Conservation (phyloP, 495 filamentous ascomycete species). For the Aspergillus nidulans region DNA sequence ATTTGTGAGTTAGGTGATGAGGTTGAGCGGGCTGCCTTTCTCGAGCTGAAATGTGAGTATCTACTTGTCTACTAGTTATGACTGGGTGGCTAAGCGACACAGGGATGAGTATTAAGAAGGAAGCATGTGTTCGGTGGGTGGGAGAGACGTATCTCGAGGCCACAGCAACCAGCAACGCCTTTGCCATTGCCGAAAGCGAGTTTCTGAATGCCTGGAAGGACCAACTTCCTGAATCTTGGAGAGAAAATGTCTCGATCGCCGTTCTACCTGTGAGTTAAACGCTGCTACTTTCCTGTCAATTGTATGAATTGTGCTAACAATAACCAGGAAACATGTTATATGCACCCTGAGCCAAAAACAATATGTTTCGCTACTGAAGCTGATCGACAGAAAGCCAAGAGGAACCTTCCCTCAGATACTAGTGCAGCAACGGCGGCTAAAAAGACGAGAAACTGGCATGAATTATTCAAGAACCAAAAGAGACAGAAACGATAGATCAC, state of each 20-base stretch:
- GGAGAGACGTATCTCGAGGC: constrained; percentile 50
- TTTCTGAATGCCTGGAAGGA: constrained; percentile 55
- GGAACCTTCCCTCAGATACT: constrained; percentile 27
- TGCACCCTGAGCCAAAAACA: constrained; percentile 34
- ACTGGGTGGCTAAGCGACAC: constrained; percentile 7
- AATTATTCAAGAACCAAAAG: constrained; percentile 62
- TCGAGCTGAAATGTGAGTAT: constrained; percentile 39
- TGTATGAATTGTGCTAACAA: background rate
- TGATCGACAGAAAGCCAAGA: constrained; percentile 31
- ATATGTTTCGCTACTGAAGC: constrained; percentile 35
- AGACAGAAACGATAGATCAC: constrained; percentile 21
- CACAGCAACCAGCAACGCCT: constrained; percentile 33
- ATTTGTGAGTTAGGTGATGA: constrained; percentile 27
- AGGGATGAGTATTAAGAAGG: constrained; percentile 48
- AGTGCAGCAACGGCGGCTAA: constrained; percentile 40
- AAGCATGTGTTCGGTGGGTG: constrained; percentile 43
- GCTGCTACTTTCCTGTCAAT: background rate
- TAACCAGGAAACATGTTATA: constrained; percentile 31
- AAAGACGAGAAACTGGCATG: constrained; percentile 79
- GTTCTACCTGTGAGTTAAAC: constrained; percentile 35
- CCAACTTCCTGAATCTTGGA: constrained; percentile 55
- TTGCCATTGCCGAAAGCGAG: constrained; percentile 37
- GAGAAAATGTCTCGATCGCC: constrained; percentile 42
- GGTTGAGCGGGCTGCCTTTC: constrained; percentile 10
- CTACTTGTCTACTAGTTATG: background rate